Base-by-base conservation (phyloP, 257 asterid genomes). In the Eustoma russellianum region DNA sequence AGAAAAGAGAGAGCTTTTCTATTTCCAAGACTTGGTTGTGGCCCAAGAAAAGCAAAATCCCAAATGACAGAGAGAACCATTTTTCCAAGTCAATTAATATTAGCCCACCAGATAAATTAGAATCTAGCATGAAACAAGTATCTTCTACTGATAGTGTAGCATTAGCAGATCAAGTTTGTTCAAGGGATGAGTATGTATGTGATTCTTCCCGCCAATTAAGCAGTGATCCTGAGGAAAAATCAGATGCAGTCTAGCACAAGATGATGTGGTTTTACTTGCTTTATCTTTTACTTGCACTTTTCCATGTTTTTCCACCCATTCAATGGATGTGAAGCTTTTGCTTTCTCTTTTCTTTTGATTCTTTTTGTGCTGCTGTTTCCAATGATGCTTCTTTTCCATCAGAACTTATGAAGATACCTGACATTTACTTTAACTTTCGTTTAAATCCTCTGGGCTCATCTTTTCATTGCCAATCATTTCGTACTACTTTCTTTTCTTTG, bases 11-110 rank as follows among this genome's bases (percentile, higher is more conserved):
- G 61, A 92, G 99, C 79, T 88, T 88, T 73, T 88, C 97, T 59
- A 86, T 88, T 71, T 92, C 98, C 64, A 92, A 92, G 80, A 86
- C 85, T 11, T 92, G 98, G 98, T 49, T 78, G 30, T 92, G 98
- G 97, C 79, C 97, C 73, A 92, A 81, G 76, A 83, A 85, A 70
- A 86, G 82, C 70, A 83, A 76, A 70, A 69, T 78, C 63, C 70
- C 75, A 41, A 65, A 55, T 66, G 77, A 80, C 30, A 53, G 63
- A 65, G 65, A 66, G 35, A 57, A 73, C 61, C 72, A 63, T 51
- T 65, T 72, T 70, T 57, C 85, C 41, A 69, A 59, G 62, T 70
- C 82, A 50, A 17, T 68, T 57, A 62, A 68, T 80, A 73, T 61
- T 57, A 70, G 70, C 51, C 68, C 72, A 35, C 80, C 83, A 63